Percentiles rank a stretch among this genome's conserved stretches.
Conservation (phyloP, 345 rosid genomes). For the Gossypium rotundifolium region DNA sequence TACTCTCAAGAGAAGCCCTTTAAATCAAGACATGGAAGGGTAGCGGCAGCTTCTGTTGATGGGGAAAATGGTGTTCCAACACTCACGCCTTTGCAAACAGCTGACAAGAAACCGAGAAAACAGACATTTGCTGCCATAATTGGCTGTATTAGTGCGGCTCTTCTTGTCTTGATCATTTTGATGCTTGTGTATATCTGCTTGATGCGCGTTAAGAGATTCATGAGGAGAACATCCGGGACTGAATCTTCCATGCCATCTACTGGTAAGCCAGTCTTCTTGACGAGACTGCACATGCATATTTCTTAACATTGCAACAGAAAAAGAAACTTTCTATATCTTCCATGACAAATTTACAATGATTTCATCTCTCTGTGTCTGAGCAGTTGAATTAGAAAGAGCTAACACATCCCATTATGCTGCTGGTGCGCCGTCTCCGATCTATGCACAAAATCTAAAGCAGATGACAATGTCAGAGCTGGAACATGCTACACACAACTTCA, state of each 20-base stretch:
- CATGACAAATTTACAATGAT: background rate
- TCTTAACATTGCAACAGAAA: no score
- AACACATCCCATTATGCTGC: conserved; percentile 15
- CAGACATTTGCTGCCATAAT: conserved; percentile 32
- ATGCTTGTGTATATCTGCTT: conserved; percentile 35
- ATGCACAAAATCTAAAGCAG: conserved; percentile 18
- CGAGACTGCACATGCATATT: background rate
- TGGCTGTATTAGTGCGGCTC: conserved; percentile 33
- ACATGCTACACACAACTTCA: conserved; percentile 38
- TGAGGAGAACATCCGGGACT: conserved; percentile 26
- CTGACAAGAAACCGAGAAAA: conserved; percentile 27
- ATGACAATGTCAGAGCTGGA: conserved; percentile 31
- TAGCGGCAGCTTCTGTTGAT: conserved; percentile 19
- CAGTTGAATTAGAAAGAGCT: conserved; percentile 30
- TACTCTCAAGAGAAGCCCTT: conserved; percentile 19
- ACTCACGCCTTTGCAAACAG: conserved; percentile 27
- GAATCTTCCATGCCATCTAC: conserved; percentile 32
- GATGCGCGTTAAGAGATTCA: conserved; percentile 28
- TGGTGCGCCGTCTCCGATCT: conserved; percentile 17
- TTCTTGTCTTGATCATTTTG: conserved; percentile 29
- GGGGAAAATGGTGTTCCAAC: conserved; percentile 33
- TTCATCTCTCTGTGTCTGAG: background rate
- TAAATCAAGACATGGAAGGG: conserved; percentile 24
- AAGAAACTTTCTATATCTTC: no score
- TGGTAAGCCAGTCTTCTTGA: conserved; percentile 17